Conservation (phyloP, 2,329 filamentous ascomycete species). For the Penicillium glabrum region DNA sequence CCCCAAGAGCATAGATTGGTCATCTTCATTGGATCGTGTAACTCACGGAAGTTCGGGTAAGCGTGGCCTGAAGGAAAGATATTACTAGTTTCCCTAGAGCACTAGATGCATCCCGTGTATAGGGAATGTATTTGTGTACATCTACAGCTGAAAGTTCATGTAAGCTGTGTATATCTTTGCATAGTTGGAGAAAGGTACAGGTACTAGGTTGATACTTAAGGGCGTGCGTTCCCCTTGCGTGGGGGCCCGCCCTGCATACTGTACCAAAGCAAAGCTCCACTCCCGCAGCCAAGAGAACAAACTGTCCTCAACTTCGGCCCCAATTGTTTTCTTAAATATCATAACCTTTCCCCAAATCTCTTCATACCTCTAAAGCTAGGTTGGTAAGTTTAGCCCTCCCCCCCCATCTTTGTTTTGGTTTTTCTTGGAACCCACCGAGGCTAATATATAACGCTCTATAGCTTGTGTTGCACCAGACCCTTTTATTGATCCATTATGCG, state of each 20-base stretch:
- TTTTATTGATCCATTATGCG: conserved; percentile 32
- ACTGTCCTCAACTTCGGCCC: conserved; percentile 38
- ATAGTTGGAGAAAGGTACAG: neutral
- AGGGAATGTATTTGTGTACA: neutral
- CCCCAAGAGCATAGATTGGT: neutral
- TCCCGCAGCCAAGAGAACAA: conserved; percentile 39
- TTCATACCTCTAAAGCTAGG: neutral
- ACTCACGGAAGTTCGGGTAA: neutral
- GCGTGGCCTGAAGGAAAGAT: neutral
- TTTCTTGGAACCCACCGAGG: neutral
- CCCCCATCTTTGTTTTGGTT: neutral
- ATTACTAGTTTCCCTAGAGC: neutral
- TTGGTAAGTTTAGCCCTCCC: conserved; percentile 11
- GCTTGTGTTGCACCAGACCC: conserved; percentile 1
- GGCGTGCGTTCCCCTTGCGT: conserved; percentile 21
- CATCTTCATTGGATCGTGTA: neutral
- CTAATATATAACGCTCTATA: neutral
- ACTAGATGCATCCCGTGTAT: neutral
- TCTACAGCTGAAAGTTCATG: neutral
- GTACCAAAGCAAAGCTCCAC: conserved; percentile 26
- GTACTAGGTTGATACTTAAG: neutral
- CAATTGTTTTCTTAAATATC: conserved; percentile 10
- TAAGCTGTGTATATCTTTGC: neutral
- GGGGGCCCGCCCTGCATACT: conserved; percentile 25
- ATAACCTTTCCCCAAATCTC: conserved; percentile 6